These are phyloP conservation scores for Volvariella surrecta DNA, from an alignment of 1,284 basidiomycete species.

Conservation along the genomic window DNA sequence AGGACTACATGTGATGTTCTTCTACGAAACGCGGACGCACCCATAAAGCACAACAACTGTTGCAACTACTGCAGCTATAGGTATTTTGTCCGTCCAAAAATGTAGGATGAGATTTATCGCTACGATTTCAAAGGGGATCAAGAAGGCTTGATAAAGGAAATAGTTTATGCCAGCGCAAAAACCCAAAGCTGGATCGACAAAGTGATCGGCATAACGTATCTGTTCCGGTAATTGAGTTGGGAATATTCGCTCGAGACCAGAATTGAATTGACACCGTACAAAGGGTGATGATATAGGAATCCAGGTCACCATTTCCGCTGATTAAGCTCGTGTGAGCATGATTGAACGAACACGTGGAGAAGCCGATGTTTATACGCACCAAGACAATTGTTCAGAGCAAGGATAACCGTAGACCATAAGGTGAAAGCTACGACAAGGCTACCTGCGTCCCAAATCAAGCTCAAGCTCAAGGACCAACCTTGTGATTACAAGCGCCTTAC, in stretches of 20 bases:
- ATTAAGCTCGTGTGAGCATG: not conserved
- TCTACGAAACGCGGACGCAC: conserved; percentile 18
- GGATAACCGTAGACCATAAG: conserved; percentile 36
- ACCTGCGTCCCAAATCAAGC: conserved; percentile 18
- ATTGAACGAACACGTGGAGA: not conserved
- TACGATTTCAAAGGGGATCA: conserved; percentile 38
- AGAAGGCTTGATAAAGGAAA: conserved; percentile 33
- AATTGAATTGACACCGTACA: conserved; percentile 17
- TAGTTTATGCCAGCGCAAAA: conserved; percentile 39
- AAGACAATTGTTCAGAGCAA: conserved; percentile 38
- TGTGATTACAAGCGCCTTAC: conserved; percentile 16
- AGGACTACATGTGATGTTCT: conserved; percentile 1
- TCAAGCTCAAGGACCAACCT: not conserved
- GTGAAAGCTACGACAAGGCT: conserved; percentile 37
- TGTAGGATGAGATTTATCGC: conserved; percentile 37
- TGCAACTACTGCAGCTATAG: conserved; percentile 29
- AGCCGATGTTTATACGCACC: conserved; percentile 18
- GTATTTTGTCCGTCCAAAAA: conserved; percentile 43
- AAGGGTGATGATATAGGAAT: conserved; percentile 43
- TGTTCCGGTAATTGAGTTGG: conserved; percentile 9
- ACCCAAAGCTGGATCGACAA: conserved; percentile 39
- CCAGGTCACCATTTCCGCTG: conserved; percentile 45
- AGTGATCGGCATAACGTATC: conserved; percentile 38
- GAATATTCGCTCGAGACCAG: too few species aligned
- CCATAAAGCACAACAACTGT: conserved; percentile 29